Evolutionary conservation across 164 flowering plant species (phyloP).

Genomic region (Stephania japonica): DNA sequence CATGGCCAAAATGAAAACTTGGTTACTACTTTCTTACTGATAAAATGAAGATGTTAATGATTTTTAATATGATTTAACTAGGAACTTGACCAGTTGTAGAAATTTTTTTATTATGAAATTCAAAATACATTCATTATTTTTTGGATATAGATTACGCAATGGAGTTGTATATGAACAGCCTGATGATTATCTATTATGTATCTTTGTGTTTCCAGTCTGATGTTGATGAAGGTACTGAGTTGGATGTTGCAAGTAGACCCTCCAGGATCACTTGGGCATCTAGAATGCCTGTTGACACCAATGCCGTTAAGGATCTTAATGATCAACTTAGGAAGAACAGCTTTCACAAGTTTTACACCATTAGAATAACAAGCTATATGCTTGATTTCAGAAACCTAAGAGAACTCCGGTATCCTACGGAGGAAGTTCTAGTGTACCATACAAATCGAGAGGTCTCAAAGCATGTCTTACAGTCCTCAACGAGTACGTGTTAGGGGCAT

Average conservation of each 20-base stretch:
- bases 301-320: too few species aligned
- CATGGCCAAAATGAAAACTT: slow-evolving; percentile 17
- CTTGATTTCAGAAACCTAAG: slow-evolving; percentile 74
- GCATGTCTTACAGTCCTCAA: slow-evolving; percentile 97
- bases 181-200: not conserved
- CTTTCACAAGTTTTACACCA: too few species aligned
- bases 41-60: too few species aligned
- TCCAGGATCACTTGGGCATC: too few species aligned
- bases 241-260: not conserved
- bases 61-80: too few species aligned
- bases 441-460: slow-evolving; percentile 92
- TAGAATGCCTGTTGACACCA: too few species aligned
- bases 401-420: slow-evolving; percentile 71
- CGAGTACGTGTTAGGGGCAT: slow-evolving; percentile 95
- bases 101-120: too few species aligned
- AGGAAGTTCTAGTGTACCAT: slow-evolving; percentile 87
- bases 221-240: slow-evolving; percentile 33
- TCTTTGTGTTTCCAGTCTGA: too few species aligned
- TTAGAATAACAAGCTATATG: slow-evolving; percentile 1
- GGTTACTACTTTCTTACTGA: slow-evolving; percentile 5
- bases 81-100: too few species aligned
- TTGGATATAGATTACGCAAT: too few species aligned
- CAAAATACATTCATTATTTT: too few species aligned
- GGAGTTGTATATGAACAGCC: too few species aligned
- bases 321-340: not conserved